Percentiles rank a stretch among this genome's conserved stretches.
Conservation (phyloP, 2,329 filamentous ascomycete species). For the Hypoxylon sp. region DNA sequence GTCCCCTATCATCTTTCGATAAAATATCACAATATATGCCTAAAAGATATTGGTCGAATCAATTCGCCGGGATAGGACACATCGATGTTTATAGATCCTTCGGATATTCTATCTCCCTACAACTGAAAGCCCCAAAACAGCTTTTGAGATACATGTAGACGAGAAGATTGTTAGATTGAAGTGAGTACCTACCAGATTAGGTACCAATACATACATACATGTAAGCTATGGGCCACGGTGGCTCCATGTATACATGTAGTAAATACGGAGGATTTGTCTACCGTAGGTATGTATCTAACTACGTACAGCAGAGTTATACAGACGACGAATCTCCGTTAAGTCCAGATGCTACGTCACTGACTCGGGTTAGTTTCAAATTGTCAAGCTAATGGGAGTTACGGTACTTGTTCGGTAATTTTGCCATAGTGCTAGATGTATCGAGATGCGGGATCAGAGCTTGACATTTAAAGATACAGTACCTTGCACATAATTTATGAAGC, state of each 20-base stretch:
- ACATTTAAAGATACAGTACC: slow-evolving; percentile 5
- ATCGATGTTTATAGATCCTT: neutral
- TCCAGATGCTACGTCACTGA: slow-evolving; percentile 40
- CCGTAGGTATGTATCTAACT: no score
- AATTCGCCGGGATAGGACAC: neutral
- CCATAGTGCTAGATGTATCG: slow-evolving; percentile 20
- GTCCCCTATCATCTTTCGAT: slow-evolving; percentile 18
- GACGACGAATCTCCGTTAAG: slow-evolving; percentile 33
- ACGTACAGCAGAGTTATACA: slow-evolving; percentile 4
- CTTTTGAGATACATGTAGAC: neutral
- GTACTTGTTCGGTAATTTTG: slow-evolving; percentile 19
- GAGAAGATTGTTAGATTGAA: neutral
- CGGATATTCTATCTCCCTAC: neutral
- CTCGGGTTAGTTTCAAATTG: slow-evolving; percentile 25
- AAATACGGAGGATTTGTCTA: slow-evolving; percentile 9
- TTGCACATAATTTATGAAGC: slow-evolving; percentile 7
- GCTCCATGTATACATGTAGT: neutral
- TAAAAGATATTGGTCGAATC: slow-evolving; percentile 14
- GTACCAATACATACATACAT: neutral
- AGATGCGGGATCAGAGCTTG: slow-evolving; percentile 24
- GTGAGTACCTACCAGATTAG: neutral
- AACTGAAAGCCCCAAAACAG: neutral
- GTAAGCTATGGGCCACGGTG: neutral
- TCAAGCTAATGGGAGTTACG: slow-evolving; percentile 35
- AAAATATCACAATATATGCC: slow-evolving; percentile 20